Percentiles rank a stretch among this genome's conserved stretches.
Conservation (phyloP, 192 early-diverging fungal species). For the Coemansia sp. region DNA sequence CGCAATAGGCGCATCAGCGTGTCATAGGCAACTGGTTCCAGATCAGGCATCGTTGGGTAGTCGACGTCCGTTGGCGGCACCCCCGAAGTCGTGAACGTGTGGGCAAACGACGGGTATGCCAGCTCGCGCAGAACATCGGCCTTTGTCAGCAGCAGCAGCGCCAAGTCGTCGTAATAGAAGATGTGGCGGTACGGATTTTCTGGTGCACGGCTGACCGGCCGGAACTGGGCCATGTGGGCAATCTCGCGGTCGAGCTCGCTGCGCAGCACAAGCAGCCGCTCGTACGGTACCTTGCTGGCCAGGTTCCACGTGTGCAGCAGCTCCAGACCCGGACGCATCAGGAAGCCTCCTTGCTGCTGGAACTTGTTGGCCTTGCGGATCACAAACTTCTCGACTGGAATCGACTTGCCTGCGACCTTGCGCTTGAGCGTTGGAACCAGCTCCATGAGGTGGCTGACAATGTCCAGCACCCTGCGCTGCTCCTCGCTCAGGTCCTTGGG, state of each 20-base stretch:
- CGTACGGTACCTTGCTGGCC: conserved; percentile 63
- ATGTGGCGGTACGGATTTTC: conserved; percentile 38
- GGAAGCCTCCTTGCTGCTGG: conserved; percentile 54
- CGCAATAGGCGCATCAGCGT: conserved; percentile 46
- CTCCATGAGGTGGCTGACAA: conserved; percentile 57
- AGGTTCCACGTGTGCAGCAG: conserved; percentile 67
- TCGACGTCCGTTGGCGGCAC: background rate
- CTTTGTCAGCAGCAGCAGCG: conserved; percentile 63
- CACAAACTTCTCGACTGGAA: conserved; percentile 86
- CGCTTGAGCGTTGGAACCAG: conserved; percentile 61
- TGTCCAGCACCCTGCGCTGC: conserved; percentile 30
- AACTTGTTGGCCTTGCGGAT: conserved; percentile 78
- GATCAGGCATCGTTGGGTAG: background rate
- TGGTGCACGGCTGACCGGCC: conserved; percentile 21
- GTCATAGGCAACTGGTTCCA: conserved; percentile 9
- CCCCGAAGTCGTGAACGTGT: conserved; percentile 4
- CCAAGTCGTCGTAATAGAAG: conserved; percentile 70
- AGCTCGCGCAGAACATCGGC: conserved; percentile 60
- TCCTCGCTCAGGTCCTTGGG: conserved; percentile 1
- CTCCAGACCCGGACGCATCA: conserved; percentile 74
- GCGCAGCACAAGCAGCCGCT: conserved; percentile 40
- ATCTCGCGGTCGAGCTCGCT: conserved; percentile 48
- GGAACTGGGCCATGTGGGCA: conserved; percentile 21
- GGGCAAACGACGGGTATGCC: conserved; percentile 42
- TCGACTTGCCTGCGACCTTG: conserved; percentile 79